Conservation (phyloP, 2,329 filamentous ascomycete species). For the Albifimbria verrucaria region DNA sequence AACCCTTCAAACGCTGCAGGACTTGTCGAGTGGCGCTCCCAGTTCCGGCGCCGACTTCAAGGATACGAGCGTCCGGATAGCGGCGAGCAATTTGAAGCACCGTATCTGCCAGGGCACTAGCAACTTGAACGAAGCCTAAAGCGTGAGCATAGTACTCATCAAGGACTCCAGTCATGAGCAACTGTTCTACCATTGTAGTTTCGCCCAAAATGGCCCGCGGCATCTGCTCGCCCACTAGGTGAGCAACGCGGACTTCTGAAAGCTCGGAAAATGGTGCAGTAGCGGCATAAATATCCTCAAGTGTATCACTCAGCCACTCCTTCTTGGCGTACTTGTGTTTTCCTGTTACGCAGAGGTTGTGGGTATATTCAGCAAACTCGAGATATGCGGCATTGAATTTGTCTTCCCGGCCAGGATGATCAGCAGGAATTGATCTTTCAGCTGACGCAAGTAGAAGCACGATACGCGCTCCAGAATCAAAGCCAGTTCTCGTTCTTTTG, state of each 20-base stretch:
- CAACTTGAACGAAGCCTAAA: neutral
- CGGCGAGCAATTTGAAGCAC: slow-evolving; percentile 8
- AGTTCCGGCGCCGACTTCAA: slow-evolving; percentile 40
- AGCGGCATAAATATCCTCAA: neutral
- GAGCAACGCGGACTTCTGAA: neutral
- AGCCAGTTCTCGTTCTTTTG: neutral
- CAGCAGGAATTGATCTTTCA: neutral
- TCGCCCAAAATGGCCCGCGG: neutral
- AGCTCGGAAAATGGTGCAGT: neutral
- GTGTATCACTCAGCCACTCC: neutral
- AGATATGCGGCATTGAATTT: neutral
- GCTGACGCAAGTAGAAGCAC: neutral
- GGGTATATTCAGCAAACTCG: neutral
- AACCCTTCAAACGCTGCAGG: slow-evolving; percentile 22
- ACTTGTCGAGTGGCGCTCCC: slow-evolving; percentile 36
- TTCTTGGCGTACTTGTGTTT: neutral
- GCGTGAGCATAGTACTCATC: neutral
- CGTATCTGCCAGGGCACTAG: neutral
- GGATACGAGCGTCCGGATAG: slow-evolving; percentile 17
- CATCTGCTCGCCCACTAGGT: neutral
- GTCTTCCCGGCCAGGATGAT: neutral
- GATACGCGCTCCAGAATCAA: neutral
- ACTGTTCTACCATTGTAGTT: neutral
- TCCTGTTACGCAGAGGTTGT: neutral
- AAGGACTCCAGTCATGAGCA: neutral